phyloP scores from a whole-genome alignment of 192 early-diverging fungal species.

The Coemansia sp. region DNA sequence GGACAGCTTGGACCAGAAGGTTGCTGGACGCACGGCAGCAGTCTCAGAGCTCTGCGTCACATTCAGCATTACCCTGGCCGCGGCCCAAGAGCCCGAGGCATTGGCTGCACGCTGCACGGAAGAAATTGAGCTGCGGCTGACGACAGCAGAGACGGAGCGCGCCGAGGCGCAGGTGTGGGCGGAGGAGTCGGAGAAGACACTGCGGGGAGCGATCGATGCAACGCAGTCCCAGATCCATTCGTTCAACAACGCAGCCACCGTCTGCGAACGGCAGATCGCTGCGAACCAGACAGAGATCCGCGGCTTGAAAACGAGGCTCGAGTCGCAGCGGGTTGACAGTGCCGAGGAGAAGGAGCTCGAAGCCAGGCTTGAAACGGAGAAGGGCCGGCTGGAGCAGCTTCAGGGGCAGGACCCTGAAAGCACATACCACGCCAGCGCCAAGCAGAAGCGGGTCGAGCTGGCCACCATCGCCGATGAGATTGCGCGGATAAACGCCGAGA shows the following conservation, averaged over 20 bases:
- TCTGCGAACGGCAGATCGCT: slow-evolving; percentile 15
- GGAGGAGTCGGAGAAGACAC: slow-evolving; percentile 9
- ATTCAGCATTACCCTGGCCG: background rate
- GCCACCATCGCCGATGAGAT: slow-evolving; percentile 44
- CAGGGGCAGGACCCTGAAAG: slow-evolving; percentile 8
- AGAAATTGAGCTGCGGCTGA: slow-evolving; percentile 28
- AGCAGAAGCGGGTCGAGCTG: slow-evolving; percentile 43
- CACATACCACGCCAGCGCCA: slow-evolving; percentile 13
- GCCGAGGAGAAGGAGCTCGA: background rate
- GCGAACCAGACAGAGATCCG: slow-evolving; percentile 16
- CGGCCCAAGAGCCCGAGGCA: slow-evolving; percentile 8
- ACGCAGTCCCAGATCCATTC: slow-evolving; percentile 29
- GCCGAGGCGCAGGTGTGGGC: slow-evolving; percentile 11
- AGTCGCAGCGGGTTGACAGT: slow-evolving; percentile 14
- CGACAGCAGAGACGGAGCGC: slow-evolving; percentile 46
- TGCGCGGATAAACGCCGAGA: slow-evolving; percentile 50
- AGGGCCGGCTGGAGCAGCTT: slow-evolving; percentile 16
- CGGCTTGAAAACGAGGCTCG: slow-evolving; percentile 12
- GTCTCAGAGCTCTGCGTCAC: slow-evolving; percentile 16
- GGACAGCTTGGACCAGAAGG: slow-evolving; percentile 22
- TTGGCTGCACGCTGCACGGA: slow-evolving; percentile 10
- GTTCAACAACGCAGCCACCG: slow-evolving; percentile 10
- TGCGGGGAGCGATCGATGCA: slow-evolving; percentile 26
- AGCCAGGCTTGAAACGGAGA: slow-evolving; percentile 24
- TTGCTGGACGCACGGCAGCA: slow-evolving; percentile 12